Conservation (phyloP, 1,284 basidiomycete genomes). For the Apiotrichum mycotoxinovorans region DNA sequence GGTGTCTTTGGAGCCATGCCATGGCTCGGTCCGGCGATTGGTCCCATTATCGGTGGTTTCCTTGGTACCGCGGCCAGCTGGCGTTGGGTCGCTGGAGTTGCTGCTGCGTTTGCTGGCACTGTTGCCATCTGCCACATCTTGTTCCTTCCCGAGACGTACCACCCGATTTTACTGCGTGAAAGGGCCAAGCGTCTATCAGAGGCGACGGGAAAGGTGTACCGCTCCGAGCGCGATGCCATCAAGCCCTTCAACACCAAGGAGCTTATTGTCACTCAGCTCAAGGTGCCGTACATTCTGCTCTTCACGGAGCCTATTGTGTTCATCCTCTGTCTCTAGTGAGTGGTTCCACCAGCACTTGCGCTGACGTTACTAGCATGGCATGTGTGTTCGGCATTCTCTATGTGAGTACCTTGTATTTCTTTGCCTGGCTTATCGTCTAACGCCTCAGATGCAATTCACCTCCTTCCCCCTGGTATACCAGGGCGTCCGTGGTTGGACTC, state of each 20-base stretch:
- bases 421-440: neutral
- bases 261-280: constrained; percentile 43
- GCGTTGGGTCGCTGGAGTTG: constrained; percentile 62
- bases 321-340: constrained; percentile 47
- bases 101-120: constrained; percentile 53
- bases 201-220: constrained; percentile 45
- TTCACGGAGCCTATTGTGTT: constrained; percentile 50
- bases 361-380: constrained; percentile 20
- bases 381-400: constrained; percentile 48
- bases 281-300: constrained; percentile 48
- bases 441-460: constrained; percentile 27
- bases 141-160: constrained; percentile 51
- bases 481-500: constrained; percentile 21
- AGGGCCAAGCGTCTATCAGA: constrained; percentile 42
- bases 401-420: constrained; percentile 13
- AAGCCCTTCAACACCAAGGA: constrained; percentile 31
- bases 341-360: constrained; percentile 22
- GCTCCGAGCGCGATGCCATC: constrained; percentile 48
- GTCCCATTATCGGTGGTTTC: constrained; percentile 39
- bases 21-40: constrained; percentile 49
- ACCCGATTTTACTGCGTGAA: constrained; percentile 46
- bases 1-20: constrained; percentile 55
- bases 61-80: constrained; percentile 40
- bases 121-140: constrained; percentile 37
- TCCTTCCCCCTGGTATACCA: constrained; percentile 51